These are phyloP conservation scores for Polytolypa hystricis DNA, from an alignment of 2,329 filamentous ascomycete species.

Conservation along the genomic window DNA sequence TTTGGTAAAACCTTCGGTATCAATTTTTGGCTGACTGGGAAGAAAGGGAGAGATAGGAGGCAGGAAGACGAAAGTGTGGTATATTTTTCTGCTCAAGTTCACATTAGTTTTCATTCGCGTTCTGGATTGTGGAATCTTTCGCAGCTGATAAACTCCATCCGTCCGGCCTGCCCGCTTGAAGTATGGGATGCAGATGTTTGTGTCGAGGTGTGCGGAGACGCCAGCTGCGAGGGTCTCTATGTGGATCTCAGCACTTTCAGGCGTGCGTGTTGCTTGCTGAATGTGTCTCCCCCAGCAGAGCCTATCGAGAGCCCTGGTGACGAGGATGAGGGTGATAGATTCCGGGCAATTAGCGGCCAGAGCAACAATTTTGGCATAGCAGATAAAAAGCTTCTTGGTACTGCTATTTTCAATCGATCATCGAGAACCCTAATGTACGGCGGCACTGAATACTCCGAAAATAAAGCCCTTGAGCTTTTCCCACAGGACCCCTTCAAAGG, in stretches of 20 bases:
- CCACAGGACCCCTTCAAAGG: background rate
- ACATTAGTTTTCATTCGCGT: background rate
- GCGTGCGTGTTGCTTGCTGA: slow-evolving; percentile 1
- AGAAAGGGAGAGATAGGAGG: background rate
- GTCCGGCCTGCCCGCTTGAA: background rate
- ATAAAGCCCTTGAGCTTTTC: background rate
- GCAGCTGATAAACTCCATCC: slow-evolving; percentile 2
- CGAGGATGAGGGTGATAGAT: slow-evolving; percentile 1
- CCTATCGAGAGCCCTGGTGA: background rate
- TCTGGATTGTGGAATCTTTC: slow-evolving; percentile 2
- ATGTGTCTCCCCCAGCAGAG: background rate
- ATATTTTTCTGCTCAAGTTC: background rate
- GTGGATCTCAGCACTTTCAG: slow-evolving; percentile 1
- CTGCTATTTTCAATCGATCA: background rate
- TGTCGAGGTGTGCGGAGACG: slow-evolving; percentile 1
- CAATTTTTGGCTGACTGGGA: background rate
- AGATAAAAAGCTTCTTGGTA: slow-evolving; percentile 1
- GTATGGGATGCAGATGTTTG: background rate
- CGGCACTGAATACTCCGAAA: background rate
- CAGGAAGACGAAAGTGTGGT: background rate
- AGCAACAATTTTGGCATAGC: background rate
- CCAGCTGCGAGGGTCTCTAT: slow-evolving; percentile 1
- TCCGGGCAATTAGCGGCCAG: background rate
- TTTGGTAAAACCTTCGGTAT: background rate
- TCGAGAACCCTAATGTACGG: too few species aligned